These are phyloP conservation scores for Plasmodium sp. DNA, from an alignment of 169 alveolate species.

Conservation along the genomic window DNA sequence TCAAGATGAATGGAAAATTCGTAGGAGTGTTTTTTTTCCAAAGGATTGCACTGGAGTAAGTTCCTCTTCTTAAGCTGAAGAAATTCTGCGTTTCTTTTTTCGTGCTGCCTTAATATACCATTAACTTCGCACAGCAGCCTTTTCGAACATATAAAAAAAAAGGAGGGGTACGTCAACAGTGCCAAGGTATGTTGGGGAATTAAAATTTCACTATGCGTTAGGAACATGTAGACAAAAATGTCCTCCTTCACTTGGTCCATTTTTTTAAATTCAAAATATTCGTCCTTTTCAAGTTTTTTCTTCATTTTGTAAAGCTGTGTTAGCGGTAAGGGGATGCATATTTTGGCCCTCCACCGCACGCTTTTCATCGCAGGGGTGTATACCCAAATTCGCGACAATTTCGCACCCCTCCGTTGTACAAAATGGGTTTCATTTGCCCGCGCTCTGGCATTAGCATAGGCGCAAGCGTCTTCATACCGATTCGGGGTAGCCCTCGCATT, in stretches of 20 bases:
- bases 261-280: slow-evolving; percentile 3
- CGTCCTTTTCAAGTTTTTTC: neutral
- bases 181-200: neutral
- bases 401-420: neutral
- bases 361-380: slow-evolving; percentile 11
- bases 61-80: neutral
- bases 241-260: neutral
- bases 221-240: slow-evolving; percentile 4
- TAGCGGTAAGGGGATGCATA: slow-evolving; percentile 7
- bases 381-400: slow-evolving; percentile 18
- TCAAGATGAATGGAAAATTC: neutral
- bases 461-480: too few species aligned
- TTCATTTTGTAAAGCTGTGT: slow-evolving; percentile 19
- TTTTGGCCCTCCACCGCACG: neutral
- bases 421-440: neutral
- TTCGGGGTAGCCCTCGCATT: too few species aligned
- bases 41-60: neutral
- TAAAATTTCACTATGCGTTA: neutral
- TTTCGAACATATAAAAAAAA: neutral
- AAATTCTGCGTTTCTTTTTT: neutral
- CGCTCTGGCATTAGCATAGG: too few species aligned
- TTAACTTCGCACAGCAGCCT: neutral
- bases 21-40: neutral
- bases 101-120: neutral
- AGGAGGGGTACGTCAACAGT: neutral